These are phyloP conservation scores for Diaporthe australafricana DNA, from an alignment of 2,329 filamentous ascomycete species.

Conservation along the genomic window DNA sequence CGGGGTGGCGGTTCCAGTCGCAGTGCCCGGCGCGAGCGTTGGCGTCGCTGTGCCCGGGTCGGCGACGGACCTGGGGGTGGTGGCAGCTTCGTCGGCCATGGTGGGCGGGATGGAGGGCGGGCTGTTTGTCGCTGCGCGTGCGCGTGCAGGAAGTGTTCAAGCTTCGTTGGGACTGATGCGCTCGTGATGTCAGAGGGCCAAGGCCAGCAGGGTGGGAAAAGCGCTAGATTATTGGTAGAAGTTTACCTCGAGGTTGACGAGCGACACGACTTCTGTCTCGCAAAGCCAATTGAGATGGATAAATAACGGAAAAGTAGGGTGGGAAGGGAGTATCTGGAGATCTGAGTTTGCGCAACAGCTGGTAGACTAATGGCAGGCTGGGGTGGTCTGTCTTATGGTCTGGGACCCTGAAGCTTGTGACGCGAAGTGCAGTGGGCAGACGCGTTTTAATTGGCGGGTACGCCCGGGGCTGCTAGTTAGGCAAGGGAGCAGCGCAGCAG, in stretches of 20 bases:
- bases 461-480: not conserved
- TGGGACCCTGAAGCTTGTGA: conserved; percentile 30
- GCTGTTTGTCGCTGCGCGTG: not conserved
- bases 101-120: not conserved
- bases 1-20: conserved; percentile 48
- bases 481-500: not conserved
- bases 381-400: conserved; percentile 4
- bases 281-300: conserved; percentile 28
- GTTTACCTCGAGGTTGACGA: not conserved
- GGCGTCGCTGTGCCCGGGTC: conserved; percentile 25
- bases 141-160: not conserved
- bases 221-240: not conserved
- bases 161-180: not conserved
- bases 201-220: not conserved
- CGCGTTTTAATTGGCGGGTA: conserved; percentile 31
- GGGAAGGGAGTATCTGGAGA: not conserved
- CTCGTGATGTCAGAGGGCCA: conserved; percentile 6
- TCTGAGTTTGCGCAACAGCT: not conserved
- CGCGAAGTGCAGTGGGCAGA: conserved; percentile 24
- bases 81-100: conserved; percentile 37
- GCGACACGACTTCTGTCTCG: not conserved
- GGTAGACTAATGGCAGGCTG: not conserved
- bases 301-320: not conserved
- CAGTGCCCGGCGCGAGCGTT: conserved; percentile 40
- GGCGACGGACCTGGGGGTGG: conserved; percentile 31